Conservation (phyloP, 73 alveolate species). For the Tetrahymena malaccensis region DNA sequence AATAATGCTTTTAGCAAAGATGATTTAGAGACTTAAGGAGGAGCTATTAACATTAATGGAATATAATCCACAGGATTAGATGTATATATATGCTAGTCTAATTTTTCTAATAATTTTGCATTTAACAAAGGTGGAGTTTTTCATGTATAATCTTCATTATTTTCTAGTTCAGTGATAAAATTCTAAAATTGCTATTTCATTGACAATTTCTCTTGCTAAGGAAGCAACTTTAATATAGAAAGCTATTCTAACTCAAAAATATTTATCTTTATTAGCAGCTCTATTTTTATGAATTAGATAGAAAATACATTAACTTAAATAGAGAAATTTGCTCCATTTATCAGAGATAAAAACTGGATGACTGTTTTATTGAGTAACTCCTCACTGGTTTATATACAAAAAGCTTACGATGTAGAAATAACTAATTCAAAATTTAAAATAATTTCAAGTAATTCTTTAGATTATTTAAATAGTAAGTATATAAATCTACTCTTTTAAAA, state of each 20-base stretch:
- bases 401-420: neutral
- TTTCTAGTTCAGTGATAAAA: neutral
- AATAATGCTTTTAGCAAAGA: neutral
- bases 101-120: neutral
- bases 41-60: neutral
- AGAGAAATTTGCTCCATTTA: too few relatives aligned
- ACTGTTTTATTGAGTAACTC: neutral
- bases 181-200: neutral
- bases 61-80: neutral
- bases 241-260: neutral
- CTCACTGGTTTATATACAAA: neutral
- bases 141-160: neutral
- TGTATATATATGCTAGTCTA: neutral
- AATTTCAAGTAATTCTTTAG: neutral
- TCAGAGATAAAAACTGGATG: neutral
- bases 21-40: neutral
- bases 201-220: neutral
- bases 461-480: too few relatives aligned
- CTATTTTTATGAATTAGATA: too few relatives aligned
- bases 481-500: too few relatives aligned
- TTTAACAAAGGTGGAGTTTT: neutral
- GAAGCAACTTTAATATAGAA: neutral
- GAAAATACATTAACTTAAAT: too few relatives aligned
- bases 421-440: neutral
- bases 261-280: neutral